phyloP scores from a whole-genome alignment of 495 filamentous ascomycete species.

The Penicillium chermesinum region DNA sequence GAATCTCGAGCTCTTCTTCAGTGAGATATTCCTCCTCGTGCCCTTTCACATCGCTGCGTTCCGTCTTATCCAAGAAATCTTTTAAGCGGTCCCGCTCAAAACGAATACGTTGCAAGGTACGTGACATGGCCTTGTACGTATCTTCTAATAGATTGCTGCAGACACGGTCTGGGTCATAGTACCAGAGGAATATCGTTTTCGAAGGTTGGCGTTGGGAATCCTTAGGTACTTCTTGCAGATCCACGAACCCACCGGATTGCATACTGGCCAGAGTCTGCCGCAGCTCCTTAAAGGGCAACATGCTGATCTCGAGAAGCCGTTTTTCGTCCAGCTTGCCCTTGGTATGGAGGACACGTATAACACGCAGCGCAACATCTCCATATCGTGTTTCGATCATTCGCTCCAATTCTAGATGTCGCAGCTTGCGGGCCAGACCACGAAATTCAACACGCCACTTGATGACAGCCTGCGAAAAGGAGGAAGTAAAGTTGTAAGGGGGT shows the following conservation, averaged over 20 bases:
- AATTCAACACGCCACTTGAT: slow-evolving; percentile 79
- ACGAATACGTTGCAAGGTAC: slow-evolving; percentile 68
- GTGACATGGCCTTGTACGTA: slow-evolving; percentile 84
- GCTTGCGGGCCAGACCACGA: slow-evolving; percentile 55
- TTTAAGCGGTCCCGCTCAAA: slow-evolving; percentile 63
- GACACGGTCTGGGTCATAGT: slow-evolving; percentile 70
- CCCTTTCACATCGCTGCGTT: slow-evolving; percentile 76
- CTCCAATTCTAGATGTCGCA: slow-evolving; percentile 73
- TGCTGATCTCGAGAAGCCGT: slow-evolving; percentile 62
- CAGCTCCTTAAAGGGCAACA: slow-evolving; percentile 75
- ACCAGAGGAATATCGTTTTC: slow-evolving; percentile 85
- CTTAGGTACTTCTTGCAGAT: slow-evolving; percentile 86
- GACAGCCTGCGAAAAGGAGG: slow-evolving; percentile 47
- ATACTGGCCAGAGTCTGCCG: slow-evolving; percentile 75
- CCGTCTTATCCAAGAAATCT: slow-evolving; percentile 67
- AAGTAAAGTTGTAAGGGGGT: slow-evolving; percentile 59
- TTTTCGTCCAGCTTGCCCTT: slow-evolving; percentile 93
- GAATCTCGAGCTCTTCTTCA: slow-evolving; percentile 57
- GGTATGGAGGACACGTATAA: slow-evolving; percentile 73
- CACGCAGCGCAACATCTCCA: slow-evolving; percentile 67
- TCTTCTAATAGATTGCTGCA: slow-evolving; percentile 62
- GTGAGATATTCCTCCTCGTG: slow-evolving; percentile 72
- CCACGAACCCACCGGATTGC: slow-evolving; percentile 75
- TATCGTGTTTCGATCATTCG: slow-evolving; percentile 68
- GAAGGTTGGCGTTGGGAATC: slow-evolving; percentile 71